These are phyloP conservation scores for Otatea glauca DNA, from an alignment of 176 grass and related monocot species.

Conservation along the genomic window DNA sequence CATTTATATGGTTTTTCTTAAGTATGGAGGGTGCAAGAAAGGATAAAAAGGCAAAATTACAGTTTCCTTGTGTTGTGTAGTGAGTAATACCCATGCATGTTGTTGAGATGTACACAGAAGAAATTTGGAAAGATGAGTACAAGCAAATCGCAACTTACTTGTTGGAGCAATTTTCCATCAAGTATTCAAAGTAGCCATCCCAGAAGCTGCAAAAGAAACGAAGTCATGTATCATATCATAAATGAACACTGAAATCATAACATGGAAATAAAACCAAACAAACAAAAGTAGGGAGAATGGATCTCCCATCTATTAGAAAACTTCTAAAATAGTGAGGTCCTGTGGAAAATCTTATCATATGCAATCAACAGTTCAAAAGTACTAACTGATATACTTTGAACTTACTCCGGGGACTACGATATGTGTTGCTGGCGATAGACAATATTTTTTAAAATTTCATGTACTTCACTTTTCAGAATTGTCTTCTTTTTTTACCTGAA, in stretches of 20 bases:
- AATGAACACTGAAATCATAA: conserved; percentile 35
- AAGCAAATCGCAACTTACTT: conserved; percentile 62
- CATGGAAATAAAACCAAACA: conserved; percentile 36
- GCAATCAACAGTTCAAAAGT: conserved; percentile 21
- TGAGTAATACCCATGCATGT: conserved; percentile 8
- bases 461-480: conserved; percentile 16
- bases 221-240: conserved; percentile 26
- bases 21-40: background rate
- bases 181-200: conserved; percentile 99
- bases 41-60: conserved; percentile 6
- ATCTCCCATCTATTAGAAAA: background rate
- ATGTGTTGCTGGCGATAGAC: background rate
- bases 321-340: background rate
- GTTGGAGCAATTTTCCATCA: conserved; percentile 90
- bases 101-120: conserved; percentile 29
- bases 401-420: conserved; percentile 21
- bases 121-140: conserved; percentile 21
- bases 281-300: conserved; percentile 26
- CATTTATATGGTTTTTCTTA: background rate
- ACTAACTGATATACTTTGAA: conserved; percentile 36
- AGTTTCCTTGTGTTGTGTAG: conserved; percentile 1
- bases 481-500: background rate
- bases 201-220: conserved; percentile 84
- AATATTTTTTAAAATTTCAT: conserved; percentile 41
- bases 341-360: conserved; percentile 23